phyloP scores from a whole-genome alignment of 2,329 filamentous ascomycete genomes.

The Claviceps spartinae region DNA sequence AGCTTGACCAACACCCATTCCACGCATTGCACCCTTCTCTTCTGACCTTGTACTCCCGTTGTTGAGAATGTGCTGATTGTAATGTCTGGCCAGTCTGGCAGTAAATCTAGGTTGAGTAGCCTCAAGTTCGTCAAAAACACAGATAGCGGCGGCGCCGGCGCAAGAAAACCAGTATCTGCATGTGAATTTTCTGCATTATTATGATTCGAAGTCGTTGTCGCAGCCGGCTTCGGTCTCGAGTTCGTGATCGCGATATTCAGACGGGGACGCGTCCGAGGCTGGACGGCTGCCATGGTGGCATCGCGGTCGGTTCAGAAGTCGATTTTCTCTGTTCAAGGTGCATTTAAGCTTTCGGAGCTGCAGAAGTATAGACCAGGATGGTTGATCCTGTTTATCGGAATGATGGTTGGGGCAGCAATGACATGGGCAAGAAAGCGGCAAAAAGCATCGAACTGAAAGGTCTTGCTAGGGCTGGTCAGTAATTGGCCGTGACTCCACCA shows the following conservation, averaged over 20 bases:
- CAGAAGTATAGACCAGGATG: neutral
- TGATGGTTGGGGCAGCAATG: neutral
- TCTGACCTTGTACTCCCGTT: conserved; percentile 58
- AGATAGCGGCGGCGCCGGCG: conserved; percentile 13
- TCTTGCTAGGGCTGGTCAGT: neutral
- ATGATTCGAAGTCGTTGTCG: neutral
- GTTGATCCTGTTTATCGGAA: neutral
- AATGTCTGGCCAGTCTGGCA: conserved; percentile 69
- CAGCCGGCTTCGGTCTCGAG: neutral
- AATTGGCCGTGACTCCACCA: neutral
- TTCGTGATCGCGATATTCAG: neutral
- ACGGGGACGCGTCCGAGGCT: conserved; percentile 7
- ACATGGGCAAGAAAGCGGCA: neutral
- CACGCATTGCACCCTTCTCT: conserved; percentile 65
- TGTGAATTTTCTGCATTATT: neutral
- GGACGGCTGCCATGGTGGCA: conserved; percentile 8
- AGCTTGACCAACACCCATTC: conserved; percentile 90
- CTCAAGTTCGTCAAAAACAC: conserved; percentile 70
- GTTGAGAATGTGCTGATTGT: conserved; percentile 54
- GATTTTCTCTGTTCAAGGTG: neutral
- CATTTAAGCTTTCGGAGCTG: neutral
- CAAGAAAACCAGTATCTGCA: neutral
- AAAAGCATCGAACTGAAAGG: neutral
- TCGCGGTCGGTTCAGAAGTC: neutral
- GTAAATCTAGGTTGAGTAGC: conserved; percentile 65